Evolutionary conservation across 768 basidiomycete species (phyloP), one percentile per base, ranked within the genome.

Genomic region (Suillus variegatus): DNA sequence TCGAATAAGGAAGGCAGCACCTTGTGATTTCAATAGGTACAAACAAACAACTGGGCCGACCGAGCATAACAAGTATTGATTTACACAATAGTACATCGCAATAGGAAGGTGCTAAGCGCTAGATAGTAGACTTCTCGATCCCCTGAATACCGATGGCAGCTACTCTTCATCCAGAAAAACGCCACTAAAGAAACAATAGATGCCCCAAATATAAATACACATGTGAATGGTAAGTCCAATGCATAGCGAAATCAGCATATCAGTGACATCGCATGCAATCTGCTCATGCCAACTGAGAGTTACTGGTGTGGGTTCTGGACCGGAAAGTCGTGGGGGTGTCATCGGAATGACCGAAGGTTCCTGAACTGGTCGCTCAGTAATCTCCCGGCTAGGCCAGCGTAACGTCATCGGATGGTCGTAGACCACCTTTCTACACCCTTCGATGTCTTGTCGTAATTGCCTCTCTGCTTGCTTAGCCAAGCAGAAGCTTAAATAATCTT

Each of bases 251-350:
- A 67, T 64, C 20, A 77, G 28, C 7, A 73, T 76, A 20, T 77
- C 75, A 55, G 69, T 68, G 57, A 77, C 49, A 47, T 76, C 76
- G 40, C 75, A 69, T 43, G 69, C 73, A 63, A 77, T 25, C 22
- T 16, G 28, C 51, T 64, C 65, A 56, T 61, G 69, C n/a, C 74
- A 56, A 12, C 65, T 69, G 25, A 57, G 63, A 32, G 64, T 54
- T 16, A 69, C 67, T 13, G 69, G 69, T 10, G 60, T 67, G 35
- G 66, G 60, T 16, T 66, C 46, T 20, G 40, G 63, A 44, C 46
- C 25, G 47, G 66, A 28, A n/a, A 10, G 46, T 5, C 22, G 16
- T 10, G 38, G 49, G 20, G 46, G 43, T 0, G 54, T 20, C 3
- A 18, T 3, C 6, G 16, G 18, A 28, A 60, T 28, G 6, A 10